Conservation (phyloP, 1,284 basidiomycete species). For the Cyathus pygmaeus region DNA sequence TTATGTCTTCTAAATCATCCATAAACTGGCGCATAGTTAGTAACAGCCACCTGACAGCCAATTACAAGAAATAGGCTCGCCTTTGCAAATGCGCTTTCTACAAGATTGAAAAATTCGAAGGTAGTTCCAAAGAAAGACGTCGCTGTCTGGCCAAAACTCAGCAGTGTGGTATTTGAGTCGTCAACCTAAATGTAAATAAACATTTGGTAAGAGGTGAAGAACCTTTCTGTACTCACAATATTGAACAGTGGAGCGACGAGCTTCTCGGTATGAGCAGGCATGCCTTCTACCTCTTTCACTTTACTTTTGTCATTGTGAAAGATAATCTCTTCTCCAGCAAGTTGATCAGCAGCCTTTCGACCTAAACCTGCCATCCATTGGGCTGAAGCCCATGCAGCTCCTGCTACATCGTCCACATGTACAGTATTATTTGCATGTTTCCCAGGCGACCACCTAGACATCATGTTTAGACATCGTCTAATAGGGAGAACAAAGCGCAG, state of each 20-base stretch:
- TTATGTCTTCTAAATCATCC: constrained; percentile 87
- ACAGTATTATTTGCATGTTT: constrained; percentile 85
- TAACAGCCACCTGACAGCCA: background rate
- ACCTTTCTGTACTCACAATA: constrained; percentile 57
- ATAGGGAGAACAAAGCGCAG: constrained; percentile 12
- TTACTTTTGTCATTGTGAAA: constrained; percentile 80
- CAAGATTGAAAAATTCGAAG: constrained; percentile 84
- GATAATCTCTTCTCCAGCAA: constrained; percentile 75
- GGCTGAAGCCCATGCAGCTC: constrained; percentile 79
- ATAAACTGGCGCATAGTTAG: constrained; percentile 47
- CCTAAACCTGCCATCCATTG: constrained; percentile 76
- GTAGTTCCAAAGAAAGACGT: constrained; percentile 85
- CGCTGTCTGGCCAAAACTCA: constrained; percentile 78
- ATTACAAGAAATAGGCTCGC: constrained; percentile 42
- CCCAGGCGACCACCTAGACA: constrained; percentile 75
- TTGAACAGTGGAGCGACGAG: constrained; percentile 84
- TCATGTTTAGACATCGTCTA: constrained; percentile 9
- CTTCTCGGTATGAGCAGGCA: constrained; percentile 66
- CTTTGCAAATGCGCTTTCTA: constrained; percentile 77
- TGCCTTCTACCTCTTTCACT: constrained; percentile 66
- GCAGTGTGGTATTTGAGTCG: constrained; percentile 80
- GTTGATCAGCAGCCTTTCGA: constrained; percentile 66
- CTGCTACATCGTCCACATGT: constrained; percentile 82
- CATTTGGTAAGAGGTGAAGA: no score
- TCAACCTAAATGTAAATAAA: constrained; percentile 64